A percentile compares a stretch with the other conserved stretches of the same genome.
phyloP scores from a whole-genome alignment of 2,329 filamentous ascomycete species.

The Fusarium nodosum region DNA sequence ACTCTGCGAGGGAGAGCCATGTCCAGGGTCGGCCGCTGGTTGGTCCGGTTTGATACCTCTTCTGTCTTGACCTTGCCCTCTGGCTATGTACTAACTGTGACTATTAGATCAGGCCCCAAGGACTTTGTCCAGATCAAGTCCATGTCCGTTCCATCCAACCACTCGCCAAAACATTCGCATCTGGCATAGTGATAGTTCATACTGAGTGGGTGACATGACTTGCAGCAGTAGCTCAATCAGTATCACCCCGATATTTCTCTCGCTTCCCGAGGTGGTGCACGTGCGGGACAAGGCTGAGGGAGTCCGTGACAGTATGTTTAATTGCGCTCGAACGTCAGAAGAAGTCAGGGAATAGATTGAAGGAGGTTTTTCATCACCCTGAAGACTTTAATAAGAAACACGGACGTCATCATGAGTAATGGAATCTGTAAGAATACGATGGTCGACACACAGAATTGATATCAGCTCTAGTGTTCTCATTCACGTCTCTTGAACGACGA shows the following conservation, averaged over 20 bases:
- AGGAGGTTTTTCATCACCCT: constrained; percentile 1
- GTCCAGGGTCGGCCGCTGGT: constrained; percentile 35
- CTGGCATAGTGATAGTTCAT: constrained; percentile 25
- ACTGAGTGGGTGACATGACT: constrained; percentile 38
- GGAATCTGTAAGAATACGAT: neutral
- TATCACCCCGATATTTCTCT: constrained; percentile 8
- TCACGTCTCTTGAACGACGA: constrained; percentile 1
- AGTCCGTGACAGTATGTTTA: constrained; percentile 35
- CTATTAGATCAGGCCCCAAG: constrained; percentile 16
- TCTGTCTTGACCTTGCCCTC: constrained; percentile 11
- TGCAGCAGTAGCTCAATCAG: constrained; percentile 41
- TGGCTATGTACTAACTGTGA: neutral
- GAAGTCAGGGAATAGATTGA: constrained; percentile 1
- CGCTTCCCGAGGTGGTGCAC: constrained; percentile 20
- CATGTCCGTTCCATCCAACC: constrained; percentile 7
- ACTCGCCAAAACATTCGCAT: constrained; percentile 21
- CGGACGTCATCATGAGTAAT: neutral
- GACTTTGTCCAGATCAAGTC: constrained; percentile 19
- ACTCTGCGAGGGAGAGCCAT: constrained; percentile 32
- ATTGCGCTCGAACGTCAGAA: constrained; percentile 28
- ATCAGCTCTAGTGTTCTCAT: constrained; percentile 1
- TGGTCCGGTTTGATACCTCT: constrained; percentile 13
- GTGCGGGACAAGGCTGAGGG: constrained; percentile 39
- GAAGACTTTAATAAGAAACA: constrained; percentile 2
- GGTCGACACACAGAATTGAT: neutral